Evolutionary conservation across 805 yeast genomes (phyloP).

Genomic region (Candida silvicultrix): DNA sequence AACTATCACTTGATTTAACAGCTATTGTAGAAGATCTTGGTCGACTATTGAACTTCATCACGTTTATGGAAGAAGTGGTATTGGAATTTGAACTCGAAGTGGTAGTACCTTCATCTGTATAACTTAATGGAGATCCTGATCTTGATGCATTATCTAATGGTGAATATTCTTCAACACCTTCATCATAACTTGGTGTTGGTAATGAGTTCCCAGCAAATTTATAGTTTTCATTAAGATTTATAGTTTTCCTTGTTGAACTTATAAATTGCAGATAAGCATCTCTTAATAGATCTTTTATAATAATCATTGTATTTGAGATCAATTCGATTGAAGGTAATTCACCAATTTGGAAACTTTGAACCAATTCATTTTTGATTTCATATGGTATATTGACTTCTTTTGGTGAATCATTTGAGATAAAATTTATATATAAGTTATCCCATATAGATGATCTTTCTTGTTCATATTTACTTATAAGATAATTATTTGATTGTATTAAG

Average conservation of each 20-base stretch:
- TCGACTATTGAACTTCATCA: no score
- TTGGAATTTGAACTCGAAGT: not conserved
- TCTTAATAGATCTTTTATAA: slow-evolving; percentile 17
- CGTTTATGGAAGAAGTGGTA: not conserved
- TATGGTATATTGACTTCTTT: slow-evolving; percentile 27
- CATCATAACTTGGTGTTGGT: slow-evolving; percentile 8
- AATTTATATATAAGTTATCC: slow-evolving; percentile 29
- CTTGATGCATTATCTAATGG: slow-evolving; percentile 13
- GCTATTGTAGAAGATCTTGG: not conserved
- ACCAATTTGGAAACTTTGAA: slow-evolving; percentile 4
- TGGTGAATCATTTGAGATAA: slow-evolving; percentile 32
- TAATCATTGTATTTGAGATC: slow-evolving; percentile 13
- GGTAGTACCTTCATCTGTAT: slow-evolving; percentile 2
- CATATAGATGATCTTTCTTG: slow-evolving; percentile 7
- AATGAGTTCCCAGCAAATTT: slow-evolving; percentile 2
- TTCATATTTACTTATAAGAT: slow-evolving; percentile 2
- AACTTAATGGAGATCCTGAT: slow-evolving; percentile 15
- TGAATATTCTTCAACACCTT: slow-evolving; percentile 9
- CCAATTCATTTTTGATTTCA: slow-evolving; percentile 13
- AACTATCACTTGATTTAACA: not conserved
- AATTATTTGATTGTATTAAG: slow-evolving; percentile 15
- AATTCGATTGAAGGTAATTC: slow-evolving; percentile 12
- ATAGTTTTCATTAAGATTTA: not conserved
- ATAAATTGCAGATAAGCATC: slow-evolving; percentile 21
- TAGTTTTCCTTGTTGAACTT: not conserved